phyloP scores from a whole-genome alignment of 345 rosid genomes.

The Pelargonium nanum region DNA sequence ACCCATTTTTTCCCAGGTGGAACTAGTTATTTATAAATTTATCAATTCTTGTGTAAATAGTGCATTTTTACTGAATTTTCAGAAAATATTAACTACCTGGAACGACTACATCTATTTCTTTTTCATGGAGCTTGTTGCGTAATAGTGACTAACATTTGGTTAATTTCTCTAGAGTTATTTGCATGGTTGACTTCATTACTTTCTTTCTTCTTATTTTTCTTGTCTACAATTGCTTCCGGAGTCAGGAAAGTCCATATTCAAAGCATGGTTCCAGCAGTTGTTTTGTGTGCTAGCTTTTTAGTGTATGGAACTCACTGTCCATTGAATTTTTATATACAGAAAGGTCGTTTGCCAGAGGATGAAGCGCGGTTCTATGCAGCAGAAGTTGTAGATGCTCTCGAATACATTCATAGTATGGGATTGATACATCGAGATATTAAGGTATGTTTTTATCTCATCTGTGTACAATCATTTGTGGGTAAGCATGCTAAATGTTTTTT shows the following conservation, averaged over 20 bases:
- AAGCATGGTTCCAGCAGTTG: not conserved
- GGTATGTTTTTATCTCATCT: slow-evolving; percentile 31
- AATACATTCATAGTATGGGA: slow-evolving; percentile 84
- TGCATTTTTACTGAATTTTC: not conserved
- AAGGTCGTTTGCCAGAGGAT: slow-evolving; percentile 65
- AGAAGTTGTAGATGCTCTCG: slow-evolving; percentile 92
- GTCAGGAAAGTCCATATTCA: not conserved
- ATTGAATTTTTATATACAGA: slow-evolving; percentile 31
- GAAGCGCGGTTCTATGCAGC: slow-evolving; percentile 91
- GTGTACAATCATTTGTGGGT: slow-evolving; percentile 3
- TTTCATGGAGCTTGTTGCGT: not conserved
- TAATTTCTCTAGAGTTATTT: not conserved
- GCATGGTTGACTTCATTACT: too few species aligned
- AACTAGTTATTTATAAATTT: too few species aligned
- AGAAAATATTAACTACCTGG: not conserved
- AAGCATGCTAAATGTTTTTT: slow-evolving; percentile 16
- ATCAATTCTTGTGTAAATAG: not conserved
- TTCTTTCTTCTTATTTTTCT: not conserved
- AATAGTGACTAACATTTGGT: not conserved
- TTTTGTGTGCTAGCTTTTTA: slow-evolving; percentile 7
- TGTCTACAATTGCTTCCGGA: not conserved
- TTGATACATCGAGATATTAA: slow-evolving; percentile 96
- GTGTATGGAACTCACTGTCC: not conserved
- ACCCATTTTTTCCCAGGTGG: not conserved
- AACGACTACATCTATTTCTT: too few species aligned